phyloP scores from a whole-genome alignment of 352 stramenopile species.

The Blastocystis hominis region DNA sequence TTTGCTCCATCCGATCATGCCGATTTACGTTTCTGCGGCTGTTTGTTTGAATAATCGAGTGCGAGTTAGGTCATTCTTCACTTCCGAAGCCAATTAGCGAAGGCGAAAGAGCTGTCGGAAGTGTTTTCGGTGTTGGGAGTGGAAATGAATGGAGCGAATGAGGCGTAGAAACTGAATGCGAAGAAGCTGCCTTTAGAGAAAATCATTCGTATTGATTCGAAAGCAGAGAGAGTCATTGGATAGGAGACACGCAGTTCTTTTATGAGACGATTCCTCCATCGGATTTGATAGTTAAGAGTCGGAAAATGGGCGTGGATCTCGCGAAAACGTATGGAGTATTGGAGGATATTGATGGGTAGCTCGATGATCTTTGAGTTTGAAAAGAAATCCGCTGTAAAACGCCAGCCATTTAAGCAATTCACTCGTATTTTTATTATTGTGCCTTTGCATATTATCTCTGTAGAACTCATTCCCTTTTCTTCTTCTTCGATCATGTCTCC shows the following conservation, averaged over 20 bases:
- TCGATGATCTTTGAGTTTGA: background rate
- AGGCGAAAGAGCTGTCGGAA: background rate
- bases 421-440: no score
- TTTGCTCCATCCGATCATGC: slow-evolving; percentile 33
- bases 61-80: background rate
- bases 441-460: no score
- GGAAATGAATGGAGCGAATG: background rate
- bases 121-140: slow-evolving; percentile 13
- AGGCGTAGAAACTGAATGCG: background rate
- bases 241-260: slow-evolving; percentile 29
- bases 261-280: background rate
- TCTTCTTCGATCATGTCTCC: no score
- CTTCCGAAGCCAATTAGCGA: background rate
- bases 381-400: background rate
- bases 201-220: background rate
- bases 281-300: background rate
- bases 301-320: background rate
- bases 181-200: slow-evolving; percentile 34
- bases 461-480: background rate
- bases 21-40: slow-evolving; percentile 6
- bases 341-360: background rate
- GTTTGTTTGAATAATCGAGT: background rate
- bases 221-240: background rate
- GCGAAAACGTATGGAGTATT: background rate
- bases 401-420: background rate